A percentile compares a stretch with the other conserved stretches of the same genome.
phyloP scores from a whole-genome alignment of 768 basidiomycete species.

The Kwoniella shandongensis region DNA sequence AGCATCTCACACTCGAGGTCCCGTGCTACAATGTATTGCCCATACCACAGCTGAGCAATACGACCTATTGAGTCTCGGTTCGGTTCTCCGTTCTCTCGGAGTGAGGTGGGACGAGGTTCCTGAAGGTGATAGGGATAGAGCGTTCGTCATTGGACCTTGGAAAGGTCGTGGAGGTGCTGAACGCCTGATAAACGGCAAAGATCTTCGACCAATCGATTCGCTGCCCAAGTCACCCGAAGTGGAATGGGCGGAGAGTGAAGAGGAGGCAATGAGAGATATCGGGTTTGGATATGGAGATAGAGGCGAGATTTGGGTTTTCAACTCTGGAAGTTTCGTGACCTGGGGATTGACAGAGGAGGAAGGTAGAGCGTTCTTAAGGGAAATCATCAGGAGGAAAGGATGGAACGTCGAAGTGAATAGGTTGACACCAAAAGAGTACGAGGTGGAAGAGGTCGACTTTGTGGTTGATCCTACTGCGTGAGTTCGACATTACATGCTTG shows the following conservation, averaged over 20 bases:
- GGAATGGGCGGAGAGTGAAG: slow-evolving; percentile 65
- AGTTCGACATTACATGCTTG: slow-evolving; percentile 38
- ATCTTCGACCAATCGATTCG: slow-evolving; percentile 18
- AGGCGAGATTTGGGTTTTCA: slow-evolving; percentile 86
- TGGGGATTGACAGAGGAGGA: slow-evolving; percentile 82
- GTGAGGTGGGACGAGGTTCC: slow-evolving; percentile 50
- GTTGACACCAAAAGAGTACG: slow-evolving; percentile 65
- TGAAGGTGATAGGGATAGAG: slow-evolving; percentile 46
- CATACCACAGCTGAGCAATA: slow-evolving; percentile 85
- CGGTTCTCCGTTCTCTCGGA: slow-evolving; percentile 37
- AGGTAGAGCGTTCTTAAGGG: slow-evolving; percentile 65
- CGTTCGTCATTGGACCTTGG: slow-evolving; percentile 48
- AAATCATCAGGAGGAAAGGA: slow-evolving; percentile 62
- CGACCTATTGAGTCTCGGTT: slow-evolving; percentile 62
- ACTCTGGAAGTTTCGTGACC: slow-evolving; percentile 82
- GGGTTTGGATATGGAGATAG: slow-evolving; percentile 50
- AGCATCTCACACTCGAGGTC: slow-evolving; percentile 78
- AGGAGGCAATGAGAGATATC: slow-evolving; percentile 53
- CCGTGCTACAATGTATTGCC: slow-evolving; percentile 76
- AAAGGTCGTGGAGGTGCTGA: slow-evolving; percentile 45
- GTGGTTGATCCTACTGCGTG: slow-evolving; percentile 88
- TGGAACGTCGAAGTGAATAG: slow-evolving; percentile 65
- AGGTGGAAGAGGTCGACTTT: slow-evolving; percentile 85
- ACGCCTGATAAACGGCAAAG: slow-evolving; percentile 35
- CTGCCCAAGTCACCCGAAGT: slow-evolving; percentile 16